These are phyloP conservation scores for Verticillium isaacii DNA, from an alignment of 2,329 filamentous ascomycete species.

Conservation along the genomic window DNA sequence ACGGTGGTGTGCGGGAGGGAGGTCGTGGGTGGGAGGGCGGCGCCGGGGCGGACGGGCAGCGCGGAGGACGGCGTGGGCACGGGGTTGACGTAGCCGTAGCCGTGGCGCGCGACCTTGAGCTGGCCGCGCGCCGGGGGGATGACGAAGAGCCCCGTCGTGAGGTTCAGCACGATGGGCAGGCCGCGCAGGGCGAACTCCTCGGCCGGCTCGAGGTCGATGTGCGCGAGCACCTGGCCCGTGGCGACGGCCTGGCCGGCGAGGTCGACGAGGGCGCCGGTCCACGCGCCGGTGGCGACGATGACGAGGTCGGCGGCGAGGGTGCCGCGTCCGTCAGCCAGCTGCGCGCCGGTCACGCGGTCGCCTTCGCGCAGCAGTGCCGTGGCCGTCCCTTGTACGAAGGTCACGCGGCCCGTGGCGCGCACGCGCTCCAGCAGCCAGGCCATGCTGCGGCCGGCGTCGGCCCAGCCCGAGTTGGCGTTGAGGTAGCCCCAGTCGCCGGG, in stretches of 20 bases:
- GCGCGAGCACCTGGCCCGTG: conserved; percentile 77
- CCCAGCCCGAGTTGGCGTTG: conserved; percentile 75
- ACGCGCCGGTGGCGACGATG: conserved; percentile 80
- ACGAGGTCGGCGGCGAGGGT: conserved; percentile 63
- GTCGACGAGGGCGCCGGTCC: conserved; percentile 75
- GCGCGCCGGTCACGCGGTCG: conserved; percentile 39
- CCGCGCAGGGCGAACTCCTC: conserved; percentile 63
- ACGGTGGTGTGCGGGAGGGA: conserved; percentile 42
- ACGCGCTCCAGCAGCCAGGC: conserved; percentile 54
- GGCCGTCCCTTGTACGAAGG: conserved; percentile 48
- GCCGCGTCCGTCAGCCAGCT: conserved; percentile 39
- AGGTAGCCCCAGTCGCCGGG: conserved; percentile 66
- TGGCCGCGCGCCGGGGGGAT: conserved; percentile 60
- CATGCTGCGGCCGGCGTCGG: conserved; percentile 69
- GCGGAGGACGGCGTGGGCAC: conserved; percentile 7
- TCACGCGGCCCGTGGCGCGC: conserved; percentile 48
- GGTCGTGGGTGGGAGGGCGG: conserved; percentile 12
- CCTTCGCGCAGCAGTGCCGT: conserved; percentile 28
- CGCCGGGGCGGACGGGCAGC: conserved; percentile 1
- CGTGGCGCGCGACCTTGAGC: conserved; percentile 68
- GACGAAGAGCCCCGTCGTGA: conserved; percentile 67
- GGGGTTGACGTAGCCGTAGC: conserved; percentile 59
- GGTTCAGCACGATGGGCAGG: conserved; percentile 69
- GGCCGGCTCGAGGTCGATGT: conserved; percentile 65
- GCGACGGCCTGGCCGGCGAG: conserved; percentile 71